Base-by-base conservation (phyloP, 345 rosid species). In the Tarenaya hassleriana region DNA sequence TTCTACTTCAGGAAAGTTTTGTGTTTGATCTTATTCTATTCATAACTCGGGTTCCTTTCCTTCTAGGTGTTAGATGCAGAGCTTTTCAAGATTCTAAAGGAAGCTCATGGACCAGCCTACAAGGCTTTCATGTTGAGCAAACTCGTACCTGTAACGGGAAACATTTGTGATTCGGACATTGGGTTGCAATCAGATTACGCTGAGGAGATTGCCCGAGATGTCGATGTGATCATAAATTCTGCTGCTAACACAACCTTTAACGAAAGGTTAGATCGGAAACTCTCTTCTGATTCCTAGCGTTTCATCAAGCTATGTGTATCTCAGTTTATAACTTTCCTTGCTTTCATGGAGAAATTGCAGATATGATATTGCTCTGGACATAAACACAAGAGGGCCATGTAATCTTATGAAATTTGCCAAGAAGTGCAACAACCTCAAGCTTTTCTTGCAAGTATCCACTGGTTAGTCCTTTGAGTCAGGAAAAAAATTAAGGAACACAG, bases 231-330 rank as follows among this genome's bases (percentile, higher is more conserved):
- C 13, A 72, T 85, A 44, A 82, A 82, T 34, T 88, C 94, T 55
- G 94, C 96, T 41, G 96, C 88, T 8, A 88, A 76, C 60, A 84
- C 94, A 41, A 78, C 80, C 62, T 88, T 88, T 29, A 84, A 82
- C 68, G 90, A 85, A 69, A 82, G 95, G 84, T 78, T 40, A 31
- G 17, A 24, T 24, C 5, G 29, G 29, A 24, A 24, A 24, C 5
- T 2, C 29, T 24, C 3, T 24, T 2, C 2, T 24, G 29, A 24
- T 24, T 24, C 2, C 29, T 2, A 5, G 29, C 5, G 29, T 24
- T 24, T 24, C 29, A 24, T 24, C 3, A 24, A 24, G 2, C 29
- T 24, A 24, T 24, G 29, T 24, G 2, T 24, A 24, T 24, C 5
- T 2, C 5, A 24, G 3, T 24, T 5, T 24, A 24, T 24, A 24